A percentile compares a stretch with the other conserved stretches of the same genome.
Evolutionary conservation across 805 yeast genomes (phyloP).

Genomic region (Suhomyces faveliae): DNA sequence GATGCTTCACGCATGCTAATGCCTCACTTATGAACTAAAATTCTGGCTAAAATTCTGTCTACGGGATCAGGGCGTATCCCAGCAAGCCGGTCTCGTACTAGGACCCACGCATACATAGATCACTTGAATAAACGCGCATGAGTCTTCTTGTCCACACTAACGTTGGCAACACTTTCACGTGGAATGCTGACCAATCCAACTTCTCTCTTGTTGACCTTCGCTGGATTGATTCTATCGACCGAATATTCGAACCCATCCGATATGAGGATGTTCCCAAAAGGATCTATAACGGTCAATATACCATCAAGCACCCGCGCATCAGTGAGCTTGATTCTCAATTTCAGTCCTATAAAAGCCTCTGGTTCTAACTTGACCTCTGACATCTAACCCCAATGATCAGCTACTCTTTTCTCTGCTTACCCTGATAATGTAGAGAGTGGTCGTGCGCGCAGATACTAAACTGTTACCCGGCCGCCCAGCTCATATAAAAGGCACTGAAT

Average conservation of each 20-base stretch:
- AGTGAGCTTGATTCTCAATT: conserved; percentile 23
- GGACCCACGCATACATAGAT: neutral
- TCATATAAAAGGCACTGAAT: neutral
- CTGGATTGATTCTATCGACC: conserved; percentile 22
- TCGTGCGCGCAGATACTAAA: neutral
- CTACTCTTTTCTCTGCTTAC: neutral
- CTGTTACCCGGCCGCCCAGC: conserved; percentile 2
- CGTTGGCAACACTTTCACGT: conserved; percentile 14
- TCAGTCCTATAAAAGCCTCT: conserved; percentile 31
- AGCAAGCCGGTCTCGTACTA: neutral
- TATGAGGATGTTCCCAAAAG: conserved; percentile 41
- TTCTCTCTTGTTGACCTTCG: conserved; percentile 21
- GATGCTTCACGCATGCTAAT: too few relatives aligned
- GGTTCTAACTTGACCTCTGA: conserved; percentile 12
- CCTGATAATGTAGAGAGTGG: neutral
- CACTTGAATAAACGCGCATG: conserved; percentile 11
- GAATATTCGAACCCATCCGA: conserved; percentile 36
- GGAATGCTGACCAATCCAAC: conserved; percentile 30
- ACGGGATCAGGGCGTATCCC: neutral
- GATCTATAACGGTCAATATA: conserved; percentile 39
- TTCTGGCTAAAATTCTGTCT: neutral
- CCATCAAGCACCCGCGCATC: conserved; percentile 39
- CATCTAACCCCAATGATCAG: neutral
- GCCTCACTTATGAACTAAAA: too few relatives aligned
- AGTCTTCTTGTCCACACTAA: conserved; percentile 20